A percentile compares a stretch with the other conserved stretches of the same genome.
Evolutionary conservation across 495 filamentous ascomycete genomes (phyloP).

Genomic region (Neurospora cerealis): DNA sequence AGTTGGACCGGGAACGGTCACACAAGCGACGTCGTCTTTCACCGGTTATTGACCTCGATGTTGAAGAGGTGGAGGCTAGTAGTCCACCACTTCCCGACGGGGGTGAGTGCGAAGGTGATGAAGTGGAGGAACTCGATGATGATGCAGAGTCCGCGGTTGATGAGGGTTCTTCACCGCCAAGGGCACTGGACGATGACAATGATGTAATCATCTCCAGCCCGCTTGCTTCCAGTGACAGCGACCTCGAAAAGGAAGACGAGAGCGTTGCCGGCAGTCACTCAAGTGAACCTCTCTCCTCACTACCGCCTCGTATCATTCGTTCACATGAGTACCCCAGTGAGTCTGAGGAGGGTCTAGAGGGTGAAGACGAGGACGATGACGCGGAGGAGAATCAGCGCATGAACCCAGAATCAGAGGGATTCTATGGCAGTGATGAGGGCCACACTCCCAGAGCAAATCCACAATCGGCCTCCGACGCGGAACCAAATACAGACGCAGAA

Average conservation of each 20-base stretch:
- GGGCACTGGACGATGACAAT: neutral
- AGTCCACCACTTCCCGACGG: neutral
- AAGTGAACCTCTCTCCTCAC: neutral
- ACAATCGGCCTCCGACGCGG: neutral
- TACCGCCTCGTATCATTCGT: neutral
- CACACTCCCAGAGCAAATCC: neutral
- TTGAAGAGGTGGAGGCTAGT: conserved; percentile 10
- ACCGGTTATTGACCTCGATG: conserved; percentile 1
- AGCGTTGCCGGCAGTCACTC: neutral
- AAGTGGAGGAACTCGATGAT: conserved; percentile 10
- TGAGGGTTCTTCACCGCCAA: neutral
- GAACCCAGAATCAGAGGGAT: neutral
- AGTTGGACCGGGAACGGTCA: conserved; percentile 3
- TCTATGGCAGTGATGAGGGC: neutral
- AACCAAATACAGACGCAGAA: conserved; percentile 6
- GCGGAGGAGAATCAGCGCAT: neutral
- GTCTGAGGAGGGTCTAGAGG: neutral
- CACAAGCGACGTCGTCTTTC: conserved; percentile 21
- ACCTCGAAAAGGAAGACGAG: neutral
- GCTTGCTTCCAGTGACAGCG: neutral
- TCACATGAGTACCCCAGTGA: neutral
- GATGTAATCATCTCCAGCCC: neutral
- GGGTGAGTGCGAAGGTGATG: neutral
- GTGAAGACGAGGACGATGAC: neutral
- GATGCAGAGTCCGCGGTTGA: conserved; percentile 15